These are phyloP conservation scores for Mucor saturninus DNA, from an alignment of 371 early-diverging fungal species.

Conservation along the genomic window DNA sequence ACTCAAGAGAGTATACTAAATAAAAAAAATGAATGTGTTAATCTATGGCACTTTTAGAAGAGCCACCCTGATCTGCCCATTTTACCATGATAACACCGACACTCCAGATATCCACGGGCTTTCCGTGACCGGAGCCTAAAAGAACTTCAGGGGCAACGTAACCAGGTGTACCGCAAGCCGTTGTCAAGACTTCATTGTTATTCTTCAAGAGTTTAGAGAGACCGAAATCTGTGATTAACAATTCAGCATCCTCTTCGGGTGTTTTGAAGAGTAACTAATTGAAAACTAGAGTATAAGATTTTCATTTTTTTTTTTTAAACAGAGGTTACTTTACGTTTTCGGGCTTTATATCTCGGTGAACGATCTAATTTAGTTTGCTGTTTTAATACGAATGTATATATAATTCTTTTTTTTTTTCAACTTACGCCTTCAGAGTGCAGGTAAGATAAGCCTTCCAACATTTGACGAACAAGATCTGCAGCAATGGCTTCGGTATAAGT, in stretches of 20 bases:
- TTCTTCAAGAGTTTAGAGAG: conserved; percentile 73
- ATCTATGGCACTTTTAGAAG: too few species aligned
- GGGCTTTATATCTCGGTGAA: conserved; percentile 86
- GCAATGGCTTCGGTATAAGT: conserved; percentile 77
- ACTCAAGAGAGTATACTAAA: conserved; percentile 75
- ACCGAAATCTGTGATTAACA: conserved; percentile 81
- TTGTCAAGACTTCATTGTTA: conserved; percentile 64
- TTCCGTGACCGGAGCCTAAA: conserved; percentile 63
- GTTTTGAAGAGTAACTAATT: conserved; percentile 60
- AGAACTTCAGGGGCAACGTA: conserved; percentile 90
- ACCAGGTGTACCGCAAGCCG: conserved; percentile 85
- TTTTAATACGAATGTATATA: background rate
- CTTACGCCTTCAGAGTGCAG: conserved; percentile 69
- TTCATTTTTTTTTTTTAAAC: too few species aligned
- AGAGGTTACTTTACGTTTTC: conserved; percentile 59
- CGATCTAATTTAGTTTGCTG: conserved; percentile 51
- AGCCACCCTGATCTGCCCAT: too few species aligned
- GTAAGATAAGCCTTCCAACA: conserved; percentile 79
- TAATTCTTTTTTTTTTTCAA: conserved; percentile 1
- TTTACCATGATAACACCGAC: conserved; percentile 83
- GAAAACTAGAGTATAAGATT: too few species aligned
- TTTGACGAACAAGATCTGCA: conserved; percentile 65
- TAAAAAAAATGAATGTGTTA: background rate
- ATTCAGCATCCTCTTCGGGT: conserved; percentile 51
- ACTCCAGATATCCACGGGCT: conserved; percentile 87